Percentiles rank a stretch among this genome's conserved stretches.
Evolutionary conservation across 148 eudicot species (phyloP).

Genomic region (Camellia sinensis): DNA sequence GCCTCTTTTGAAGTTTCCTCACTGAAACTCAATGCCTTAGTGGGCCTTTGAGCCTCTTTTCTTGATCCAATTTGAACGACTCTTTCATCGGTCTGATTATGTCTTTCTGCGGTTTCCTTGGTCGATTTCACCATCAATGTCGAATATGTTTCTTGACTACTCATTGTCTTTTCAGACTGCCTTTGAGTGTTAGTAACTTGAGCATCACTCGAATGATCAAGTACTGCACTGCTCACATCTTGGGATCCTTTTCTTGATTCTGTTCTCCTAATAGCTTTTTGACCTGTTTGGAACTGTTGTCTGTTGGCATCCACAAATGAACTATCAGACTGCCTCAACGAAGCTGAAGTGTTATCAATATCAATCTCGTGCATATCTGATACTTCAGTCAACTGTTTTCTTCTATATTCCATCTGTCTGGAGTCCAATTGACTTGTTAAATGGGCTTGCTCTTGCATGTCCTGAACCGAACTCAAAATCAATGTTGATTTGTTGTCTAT

Average conservation of each 20-base stretch:
- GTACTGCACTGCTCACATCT: conserved; percentile 23
- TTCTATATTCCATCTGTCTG: conserved; percentile 26
- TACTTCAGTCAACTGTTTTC: conserved; percentile 25
- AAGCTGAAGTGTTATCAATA: conserved; percentile 18
- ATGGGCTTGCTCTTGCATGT: conserved; percentile 23
- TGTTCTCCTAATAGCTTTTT: conserved; percentile 22
- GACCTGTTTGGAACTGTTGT: conserved; percentile 16
- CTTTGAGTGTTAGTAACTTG: conserved; percentile 8
- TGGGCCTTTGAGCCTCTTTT: conserved; percentile 28
- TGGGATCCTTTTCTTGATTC: conserved; percentile 30
- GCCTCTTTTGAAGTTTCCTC: conserved; percentile 33
- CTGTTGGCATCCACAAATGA: conserved; percentile 26
- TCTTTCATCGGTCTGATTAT: conserved; percentile 27
- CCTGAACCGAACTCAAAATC: conserved; percentile 22
- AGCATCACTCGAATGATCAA: conserved; percentile 14
- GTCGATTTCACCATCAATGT: conserved; percentile 32
- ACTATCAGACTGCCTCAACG: conserved; percentile 32
- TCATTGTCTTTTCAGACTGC: conserved; percentile 31
- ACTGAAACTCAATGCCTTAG: conserved; percentile 18
- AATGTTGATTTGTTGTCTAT: conserved; percentile 34
- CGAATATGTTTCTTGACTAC: conserved; percentile 33
- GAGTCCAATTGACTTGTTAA: conserved; percentile 23
- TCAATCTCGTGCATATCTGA: conserved; percentile 13
- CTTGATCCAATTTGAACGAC: conserved; percentile 21
- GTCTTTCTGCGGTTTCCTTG: conserved; percentile 32